A percentile compares a stretch with the other conserved stretches of the same genome.
Conservation (phyloP, 2,329 filamentous ascomycete species). For the Tetracladium maxilliforme region DNA sequence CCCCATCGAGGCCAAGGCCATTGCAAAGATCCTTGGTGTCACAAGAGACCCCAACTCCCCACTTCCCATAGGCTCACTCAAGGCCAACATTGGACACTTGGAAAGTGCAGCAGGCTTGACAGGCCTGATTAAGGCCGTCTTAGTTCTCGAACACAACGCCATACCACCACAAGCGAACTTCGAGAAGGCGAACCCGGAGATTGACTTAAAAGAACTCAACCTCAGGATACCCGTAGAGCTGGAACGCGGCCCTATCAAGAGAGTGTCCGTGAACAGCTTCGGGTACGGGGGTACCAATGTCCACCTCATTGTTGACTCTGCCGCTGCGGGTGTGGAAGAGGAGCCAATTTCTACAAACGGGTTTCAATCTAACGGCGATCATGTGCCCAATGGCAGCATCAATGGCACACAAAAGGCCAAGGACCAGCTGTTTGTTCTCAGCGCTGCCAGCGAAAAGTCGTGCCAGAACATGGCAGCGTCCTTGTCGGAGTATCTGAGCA, state of each 20-base stretch:
- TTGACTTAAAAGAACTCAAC: too few relatives aligned
- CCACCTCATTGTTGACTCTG: slow-evolving; percentile 20
- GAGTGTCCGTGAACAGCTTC: slow-evolving; percentile 15
- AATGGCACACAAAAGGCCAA: background rate
- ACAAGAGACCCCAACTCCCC: slow-evolving; percentile 4
- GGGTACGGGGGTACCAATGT: slow-evolving; percentile 32
- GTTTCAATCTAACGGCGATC: too few relatives aligned
- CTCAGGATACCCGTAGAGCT: too few relatives aligned
- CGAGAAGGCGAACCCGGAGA: slow-evolving; percentile 15
- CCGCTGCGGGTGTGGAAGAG: too few relatives aligned
- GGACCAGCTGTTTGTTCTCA: slow-evolving; percentile 1
- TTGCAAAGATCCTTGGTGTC: slow-evolving; percentile 3
- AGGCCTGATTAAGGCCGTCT: slow-evolving; percentile 9
- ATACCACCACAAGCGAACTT: slow-evolving; percentile 10
- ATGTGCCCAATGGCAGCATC: too few relatives aligned
- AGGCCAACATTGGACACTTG: slow-evolving; percentile 15
- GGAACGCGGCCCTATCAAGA: too few relatives aligned
- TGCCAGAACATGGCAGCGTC: slow-evolving; percentile 1
- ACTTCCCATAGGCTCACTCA: slow-evolving; percentile 12
- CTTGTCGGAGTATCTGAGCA: background rate
- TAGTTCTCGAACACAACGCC: slow-evolving; percentile 9
- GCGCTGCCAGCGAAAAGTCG: background rate
- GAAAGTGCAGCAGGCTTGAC: slow-evolving; percentile 9
- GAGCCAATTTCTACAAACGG: too few relatives aligned
- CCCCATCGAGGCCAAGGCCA: slow-evolving; percentile 11